Evolutionary conservation across 2,329 filamentous ascomycete genomes (phyloP), one percentile per base, ranked within the genome.

Genomic region (Penicillium freii): DNA sequence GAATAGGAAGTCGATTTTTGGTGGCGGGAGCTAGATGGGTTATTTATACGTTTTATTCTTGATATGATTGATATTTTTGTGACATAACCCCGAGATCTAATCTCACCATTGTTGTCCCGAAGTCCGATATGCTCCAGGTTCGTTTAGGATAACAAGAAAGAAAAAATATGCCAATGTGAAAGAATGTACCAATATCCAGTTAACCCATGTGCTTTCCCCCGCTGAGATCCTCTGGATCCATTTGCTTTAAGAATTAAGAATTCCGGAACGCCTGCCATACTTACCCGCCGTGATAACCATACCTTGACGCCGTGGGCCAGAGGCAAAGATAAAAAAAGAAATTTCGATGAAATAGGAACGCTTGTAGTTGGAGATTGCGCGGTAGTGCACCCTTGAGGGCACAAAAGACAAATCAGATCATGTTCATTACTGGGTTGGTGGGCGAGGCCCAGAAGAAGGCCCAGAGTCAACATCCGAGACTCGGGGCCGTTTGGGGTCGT

Each of bases 401-500:
- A 17, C 10, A 45, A 27, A 45, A 34, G 2, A 21, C 19, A 51
- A 36, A 42, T 44, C n/a, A 29, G 11, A 43, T 57, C 27, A 36
- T 47, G 6, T 43, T 53, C 49, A 42, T 57, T 47, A 57, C 43
- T 57, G 42, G 21, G 21, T 17, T 17, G 43, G 54, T 15, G 34
- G 62, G 19, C 49, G 57, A 56, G 51, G 56, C 23, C 50, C 57
- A 47, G 56, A 51, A 52, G 51, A 21, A 21, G 21, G 53, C 10
- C 51, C 57, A 47, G 54, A 19, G 27, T 57, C 44, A 21, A 58
- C 54, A 25, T 66, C 67, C 17, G 66, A 63, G 39, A 71, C 58
- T 51, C 61, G 73, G 4, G 64, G 66, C 40, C 71, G 67, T 60
- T 76, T 76, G 4, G 68, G 67, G 44, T 75, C 73, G 49, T 64